Base-by-base conservation (phyloP, 2,329 filamentous ascomycete genomes). In the Xylogone sp. region DNA sequence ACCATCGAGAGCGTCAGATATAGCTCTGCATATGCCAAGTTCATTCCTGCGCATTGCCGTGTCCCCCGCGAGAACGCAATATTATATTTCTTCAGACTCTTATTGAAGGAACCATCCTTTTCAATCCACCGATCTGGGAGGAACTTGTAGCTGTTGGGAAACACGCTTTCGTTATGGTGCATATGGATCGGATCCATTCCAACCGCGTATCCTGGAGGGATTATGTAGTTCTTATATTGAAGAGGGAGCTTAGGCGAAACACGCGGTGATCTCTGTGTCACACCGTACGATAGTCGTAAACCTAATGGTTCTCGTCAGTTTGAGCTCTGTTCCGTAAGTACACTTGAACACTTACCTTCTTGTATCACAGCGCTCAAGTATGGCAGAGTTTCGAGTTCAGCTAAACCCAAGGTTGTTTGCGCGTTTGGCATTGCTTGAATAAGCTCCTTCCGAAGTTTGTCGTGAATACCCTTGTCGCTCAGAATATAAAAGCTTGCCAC, bases 11-110 rank as follows among this genome's bases (percentile, higher is more conserved):
- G 34, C 1, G 51, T 46, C 8, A 58, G 42, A 44, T 49, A 55
- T n/a, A 57, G 19, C 46, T 59, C 53, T 3, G 51, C 51, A 18
- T 42, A 43, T 18, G 56, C 56, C 21, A 57, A 24, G 13, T 59
- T 52, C 21, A 57, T 59, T 2, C 74, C 73, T 3, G 75, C 59
- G 47, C 73, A 76, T 19, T 60, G 63, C 2, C 72, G 59, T 3
- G 63, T 61, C 1, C 71, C 72, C 48, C 69, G 72, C 2, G 66
- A 67, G 56, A 75, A 75, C 0, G 70, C 48, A 19, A 75, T 62
- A 48, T 75, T 67, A 43, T 63, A 67, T 16, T 62, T 62, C 31
- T 75, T 71, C 9, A 65, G 61, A 5, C 45, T 45, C n/a, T 39
- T 39, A 18, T 39, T 18, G n/a, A 39, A 7, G 5, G 13, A 39